phyloP scores from a whole-genome alignment of 441 rosid genomes.

The Breynia disticha region DNA sequence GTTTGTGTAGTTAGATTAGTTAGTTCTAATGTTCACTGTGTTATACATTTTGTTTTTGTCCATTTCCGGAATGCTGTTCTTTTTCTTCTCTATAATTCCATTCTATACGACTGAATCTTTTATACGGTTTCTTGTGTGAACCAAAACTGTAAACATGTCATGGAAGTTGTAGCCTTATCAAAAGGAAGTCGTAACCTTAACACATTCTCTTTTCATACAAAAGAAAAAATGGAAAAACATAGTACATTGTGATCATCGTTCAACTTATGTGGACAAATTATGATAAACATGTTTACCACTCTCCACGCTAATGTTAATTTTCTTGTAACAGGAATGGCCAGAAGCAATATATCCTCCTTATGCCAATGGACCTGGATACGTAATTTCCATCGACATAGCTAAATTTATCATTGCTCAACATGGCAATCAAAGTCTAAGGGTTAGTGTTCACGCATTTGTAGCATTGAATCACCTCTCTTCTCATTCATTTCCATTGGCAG shows the following conservation, averaged over 20 bases:
- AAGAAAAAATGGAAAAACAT: too few relatives aligned
- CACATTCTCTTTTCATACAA: too few relatives aligned
- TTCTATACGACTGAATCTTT: too few relatives aligned
- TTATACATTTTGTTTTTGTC: neutral
- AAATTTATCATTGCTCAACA: constrained; percentile 52
- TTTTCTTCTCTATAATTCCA: too few relatives aligned
- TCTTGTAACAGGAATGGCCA: constrained; percentile 88
- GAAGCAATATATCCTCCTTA: constrained; percentile 87
- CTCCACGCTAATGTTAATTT: neutral
- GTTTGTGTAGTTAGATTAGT: constrained; percentile 8
- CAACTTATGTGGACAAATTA: neutral
- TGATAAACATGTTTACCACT: neutral
- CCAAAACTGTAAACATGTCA: too few relatives aligned
- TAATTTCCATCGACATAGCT: constrained; percentile 74
- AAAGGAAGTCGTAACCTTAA: too few relatives aligned
- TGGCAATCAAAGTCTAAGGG: constrained; percentile 58
- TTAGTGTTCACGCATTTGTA: constrained; percentile 15
- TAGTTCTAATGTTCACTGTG: neutral
- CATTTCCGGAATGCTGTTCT: too few relatives aligned
- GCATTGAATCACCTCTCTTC: neutral
- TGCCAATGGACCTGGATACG: constrained; percentile 91
- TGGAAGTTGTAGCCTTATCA: too few relatives aligned
- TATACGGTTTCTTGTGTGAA: too few relatives aligned
- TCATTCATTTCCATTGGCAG: neutral
- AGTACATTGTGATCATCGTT: neutral